phyloP scores from a whole-genome alignment of 176 grass and related monocot species.

The Musa beccarii region DNA sequence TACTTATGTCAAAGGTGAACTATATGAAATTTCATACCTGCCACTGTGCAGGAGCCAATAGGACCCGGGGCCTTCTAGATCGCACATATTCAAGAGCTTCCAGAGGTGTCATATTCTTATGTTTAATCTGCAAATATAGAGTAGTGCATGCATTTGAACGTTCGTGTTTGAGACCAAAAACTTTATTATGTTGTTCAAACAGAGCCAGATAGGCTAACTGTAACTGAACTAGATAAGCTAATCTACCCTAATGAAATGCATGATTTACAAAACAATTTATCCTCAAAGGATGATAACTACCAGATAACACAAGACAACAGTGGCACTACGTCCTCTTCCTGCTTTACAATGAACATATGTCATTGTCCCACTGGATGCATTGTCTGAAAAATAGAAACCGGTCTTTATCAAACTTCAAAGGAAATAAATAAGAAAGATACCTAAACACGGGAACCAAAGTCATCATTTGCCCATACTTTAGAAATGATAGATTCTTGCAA shows the following conservation, averaged over 20 bases:
- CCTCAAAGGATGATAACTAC: constrained; percentile 27
- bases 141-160: neutral
- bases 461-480: neutral
- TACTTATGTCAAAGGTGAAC: neutral
- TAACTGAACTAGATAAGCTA: neutral
- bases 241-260: neutral
- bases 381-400: constrained; percentile 30
- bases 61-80: constrained; percentile 77
- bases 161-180: neutral
- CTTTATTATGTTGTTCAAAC: neutral
- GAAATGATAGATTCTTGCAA: neutral
- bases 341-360: constrained; percentile 99
- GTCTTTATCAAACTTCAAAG: neutral
- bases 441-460: neutral
- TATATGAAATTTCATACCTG: constrained; percentile 30
- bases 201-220: neutral
- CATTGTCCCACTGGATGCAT: constrained; percentile 41
- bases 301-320: constrained; percentile 98
- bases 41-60: constrained; percentile 81
- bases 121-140: constrained; percentile 48
- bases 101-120: constrained; percentile 73
- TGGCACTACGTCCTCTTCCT: constrained; percentile 93
- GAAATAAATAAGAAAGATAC: neutral
- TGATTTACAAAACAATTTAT: neutral
- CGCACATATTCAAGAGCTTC: constrained; percentile 74